phyloP scores from a whole-genome alignment of 2,329 filamentous ascomycete species.

The Xylariaceae sp. region DNA sequence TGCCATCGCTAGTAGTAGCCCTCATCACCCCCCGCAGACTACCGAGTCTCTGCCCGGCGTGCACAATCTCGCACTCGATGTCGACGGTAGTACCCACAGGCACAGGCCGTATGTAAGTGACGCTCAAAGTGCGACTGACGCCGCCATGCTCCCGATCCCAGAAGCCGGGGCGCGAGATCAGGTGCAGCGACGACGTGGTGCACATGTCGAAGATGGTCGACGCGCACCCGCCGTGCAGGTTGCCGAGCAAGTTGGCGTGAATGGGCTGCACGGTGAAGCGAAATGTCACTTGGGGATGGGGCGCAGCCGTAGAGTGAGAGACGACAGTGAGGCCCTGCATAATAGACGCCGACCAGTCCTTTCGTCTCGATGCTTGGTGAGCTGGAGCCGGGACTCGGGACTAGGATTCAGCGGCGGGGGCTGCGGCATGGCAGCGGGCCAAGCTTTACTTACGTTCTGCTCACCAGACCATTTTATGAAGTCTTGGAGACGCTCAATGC shows the following conservation, averaged over 20 bases:
- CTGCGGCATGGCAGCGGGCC: neutral
- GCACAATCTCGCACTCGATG: constrained; percentile 45
- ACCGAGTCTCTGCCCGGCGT: constrained; percentile 43
- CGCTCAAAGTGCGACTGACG: constrained; percentile 61
- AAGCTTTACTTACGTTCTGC: neutral
- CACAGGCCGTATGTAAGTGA: constrained; percentile 63
- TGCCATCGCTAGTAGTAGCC: constrained; percentile 34
- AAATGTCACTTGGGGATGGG: constrained; percentile 43
- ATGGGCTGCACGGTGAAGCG: constrained; percentile 45
- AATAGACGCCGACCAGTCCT: constrained; percentile 46
- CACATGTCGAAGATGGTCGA: constrained; percentile 65
- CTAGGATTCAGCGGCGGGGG: no score
- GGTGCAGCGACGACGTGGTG: constrained; percentile 55
- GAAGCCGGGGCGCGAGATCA: constrained; percentile 54
- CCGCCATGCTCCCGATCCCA: constrained; percentile 59
- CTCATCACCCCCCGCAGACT: constrained; percentile 45
- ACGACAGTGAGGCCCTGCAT: constrained; percentile 40
- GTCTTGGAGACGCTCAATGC: neutral
- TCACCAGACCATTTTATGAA: neutral
- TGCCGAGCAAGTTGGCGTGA: constrained; percentile 52
- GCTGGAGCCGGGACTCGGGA: neutral
- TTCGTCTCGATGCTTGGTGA: neutral
- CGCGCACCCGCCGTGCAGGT: constrained; percentile 59
- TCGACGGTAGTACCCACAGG: constrained; percentile 44
- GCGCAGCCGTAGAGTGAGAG: constrained; percentile 33